Evolutionary conservation across 306 rosid species (phyloP), one percentile per base, ranked within the genome.

Genomic region (Acacia crassicarpa): DNA sequence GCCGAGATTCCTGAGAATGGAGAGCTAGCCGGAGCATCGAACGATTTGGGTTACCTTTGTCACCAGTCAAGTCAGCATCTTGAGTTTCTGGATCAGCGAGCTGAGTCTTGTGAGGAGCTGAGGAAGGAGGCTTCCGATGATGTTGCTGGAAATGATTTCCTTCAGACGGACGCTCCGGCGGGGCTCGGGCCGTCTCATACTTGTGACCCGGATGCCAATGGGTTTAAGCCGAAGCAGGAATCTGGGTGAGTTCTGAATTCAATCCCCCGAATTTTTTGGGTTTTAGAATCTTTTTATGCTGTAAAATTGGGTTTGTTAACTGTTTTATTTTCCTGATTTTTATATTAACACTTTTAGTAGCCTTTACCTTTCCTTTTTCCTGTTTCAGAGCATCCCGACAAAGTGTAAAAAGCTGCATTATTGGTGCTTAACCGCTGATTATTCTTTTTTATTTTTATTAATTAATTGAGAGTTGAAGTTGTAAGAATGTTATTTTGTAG

Each of bases 171-270:
- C 10, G 80, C 71, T 80, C 84, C 78, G 40, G 43, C 17, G 5
- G 51, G 49, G 2, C 35, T 81, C 83, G 85, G 92, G 76, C 82
- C 89, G 84, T 90, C 87, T 79, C 23, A 17, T 35, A 33, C n/a
- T 8, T 7, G 27, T n/a, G 72, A 17, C 2, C 44, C 14, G 71
- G 33, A 77, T 62, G 38, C 22, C 3, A 69, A 56, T 15, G 80
- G 40, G 56, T 78, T 67, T 35, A 72, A 58, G 4, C 46, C 17
- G 38, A 84, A 61, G 1, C 80, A 77, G 22, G 87, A 86, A 71
- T 82, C 89, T 15, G 76, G 91, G 99, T 95, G 51, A 85, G 91
- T 77, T 78, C 65, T 16, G 14, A 23, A 59, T 68, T 78, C 46
- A 9, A 53, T 44, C 13, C 40, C 35, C 68, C 4, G 15, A 5